These are phyloP conservation scores for Tetracladium marchalianum DNA, from an alignment of 495 filamentous ascomycete species.

Conservation along the genomic window DNA sequence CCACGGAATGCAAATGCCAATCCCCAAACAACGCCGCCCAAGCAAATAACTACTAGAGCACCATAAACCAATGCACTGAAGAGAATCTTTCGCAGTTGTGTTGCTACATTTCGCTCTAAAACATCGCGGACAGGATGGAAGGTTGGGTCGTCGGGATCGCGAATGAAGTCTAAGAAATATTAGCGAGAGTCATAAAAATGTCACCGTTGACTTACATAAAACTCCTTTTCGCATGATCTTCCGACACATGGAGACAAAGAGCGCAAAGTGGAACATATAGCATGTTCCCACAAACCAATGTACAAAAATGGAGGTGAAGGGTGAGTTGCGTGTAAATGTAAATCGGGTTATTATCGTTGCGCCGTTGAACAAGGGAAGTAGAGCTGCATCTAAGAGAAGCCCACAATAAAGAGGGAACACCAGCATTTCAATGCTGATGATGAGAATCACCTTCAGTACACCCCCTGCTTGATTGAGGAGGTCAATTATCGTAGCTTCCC, in stretches of 20 bases:
- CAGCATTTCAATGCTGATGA: constrained; percentile 99
- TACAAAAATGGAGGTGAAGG: constrained; percentile 83
- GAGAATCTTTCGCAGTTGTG: constrained; percentile 90
- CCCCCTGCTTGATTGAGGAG: constrained; percentile 85
- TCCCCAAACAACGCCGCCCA: constrained; percentile 95
- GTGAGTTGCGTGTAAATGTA: constrained; percentile 61
- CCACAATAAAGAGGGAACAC: constrained; percentile 94
- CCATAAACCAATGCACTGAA: constrained; percentile 96
- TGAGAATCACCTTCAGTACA: constrained; percentile 94
- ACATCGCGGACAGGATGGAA: constrained; percentile 98
- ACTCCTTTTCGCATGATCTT: constrained; percentile 94
- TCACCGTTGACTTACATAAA: constrained; percentile 53
- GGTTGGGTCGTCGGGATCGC: constrained; percentile 95
- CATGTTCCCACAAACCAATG: constrained; percentile 99
- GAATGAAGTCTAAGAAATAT: constrained; percentile 73
- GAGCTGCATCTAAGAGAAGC: constrained; percentile 75
- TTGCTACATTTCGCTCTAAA: constrained; percentile 83
- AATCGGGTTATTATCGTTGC: constrained; percentile 67
- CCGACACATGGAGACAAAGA: constrained; percentile 98
- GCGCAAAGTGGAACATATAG: constrained; percentile 99
- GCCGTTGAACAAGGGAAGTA: constrained; percentile 78
- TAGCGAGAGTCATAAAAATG: background rate
- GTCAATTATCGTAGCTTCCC: constrained; percentile 74
- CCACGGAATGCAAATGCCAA: constrained; percentile 52
- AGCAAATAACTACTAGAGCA: constrained; percentile 80